Evolutionary conservation across 768 basidiomycete species (phyloP), one percentile per base, ranked within the genome.

Genomic region (Boletus subcaerulescens): DNA sequence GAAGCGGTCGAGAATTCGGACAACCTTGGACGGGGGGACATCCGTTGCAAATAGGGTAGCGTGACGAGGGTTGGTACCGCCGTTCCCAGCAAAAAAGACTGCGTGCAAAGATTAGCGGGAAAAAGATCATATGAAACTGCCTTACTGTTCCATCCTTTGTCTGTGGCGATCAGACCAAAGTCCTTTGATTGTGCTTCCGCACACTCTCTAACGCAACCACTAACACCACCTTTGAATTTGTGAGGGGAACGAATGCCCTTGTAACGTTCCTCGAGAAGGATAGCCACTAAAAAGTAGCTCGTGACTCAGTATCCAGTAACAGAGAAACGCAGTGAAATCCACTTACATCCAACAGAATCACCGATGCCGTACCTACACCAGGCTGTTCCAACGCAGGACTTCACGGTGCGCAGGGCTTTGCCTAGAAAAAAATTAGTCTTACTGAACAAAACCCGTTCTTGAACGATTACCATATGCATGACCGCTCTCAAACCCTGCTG

Each of bases 151-250:
- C 87, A 89, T n/a, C 87, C 87, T 68, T 89, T 88, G 69, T 83
- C 84, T 0, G 86, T 87, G 2, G 87, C 87, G 52, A 89, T 89
- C 38, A 89, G 69, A 13, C 87, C 87, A 60, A 89, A 91, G 66
- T 89, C 87, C 64, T 82, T 87, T 13, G 74, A 73, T 61, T 91
- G 88, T 3, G 88, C 87, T 67, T 89, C 88, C 0, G 87, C 88
- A 56, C 88, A 91, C 64, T 89, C 88, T 17, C 87, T 78, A 0
- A 86, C 77, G 62, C 87, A 89, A 18, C 87, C 87, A 20, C 81
- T 83, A 4, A 91, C 85, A 12, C 88, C 88, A 24, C 87, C 87
- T 69, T 89, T 89, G 65, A 89, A 72, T 66, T 88, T 88, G 67
- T 86, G 85, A n/a, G 85, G 86, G 5, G 79, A 77, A 11, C 84